Base-by-base conservation (phyloP, 2,329 filamentous ascomycete genomes). In the Cephalotrichum gorgonifer region DNA sequence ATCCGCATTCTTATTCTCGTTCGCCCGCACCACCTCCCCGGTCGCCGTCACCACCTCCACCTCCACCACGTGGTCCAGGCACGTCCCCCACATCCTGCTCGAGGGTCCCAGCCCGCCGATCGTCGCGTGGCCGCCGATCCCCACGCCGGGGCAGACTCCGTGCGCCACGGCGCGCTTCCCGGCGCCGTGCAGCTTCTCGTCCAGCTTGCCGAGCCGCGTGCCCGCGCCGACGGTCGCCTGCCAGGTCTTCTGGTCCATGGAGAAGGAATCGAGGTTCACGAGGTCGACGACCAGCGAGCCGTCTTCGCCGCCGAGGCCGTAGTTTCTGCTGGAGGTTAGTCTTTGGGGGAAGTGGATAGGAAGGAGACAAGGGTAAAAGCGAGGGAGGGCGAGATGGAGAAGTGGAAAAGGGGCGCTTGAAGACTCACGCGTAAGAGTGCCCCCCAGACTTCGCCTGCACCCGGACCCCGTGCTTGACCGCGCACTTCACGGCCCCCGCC, bases 381-480 rank as follows among this genome's bases (percentile, higher is more conserved):
- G 30, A 0, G n/a, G 20, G 23, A 43, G 3, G 7, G 17, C 17
- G 42, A 17, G 20, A 31, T 12, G 26, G 9, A 14, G 7, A 23
- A 22, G 14, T 17, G n/a, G 3, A 22, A 11, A 22, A 3, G 17
- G 4, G 35, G 7, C 3, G 12, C 20, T 22, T 9, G n/a, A 20
- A 11, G 4, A 52, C 71, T 55, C 59, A 76, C 74, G 68, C 79
- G 53, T 81, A 85, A 0, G 78, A 83, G 56, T 85, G 81, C 0
- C 81, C 81, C 4, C 81, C 81, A 2, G 78, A 80, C 54, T 72
- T 76, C 22, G 81, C 74, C 57, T 83, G 79, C 0, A 84, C 77
- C 54, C 76, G 74, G 47, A 76, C 61, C 6, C 64, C 64, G 50
- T 67, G 64, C 23, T 70, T 53, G 2, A 59, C 65, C 5, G 79